Base-by-base conservation (phyloP, 805 yeast species). In the Lachancea mirantina region DNA sequence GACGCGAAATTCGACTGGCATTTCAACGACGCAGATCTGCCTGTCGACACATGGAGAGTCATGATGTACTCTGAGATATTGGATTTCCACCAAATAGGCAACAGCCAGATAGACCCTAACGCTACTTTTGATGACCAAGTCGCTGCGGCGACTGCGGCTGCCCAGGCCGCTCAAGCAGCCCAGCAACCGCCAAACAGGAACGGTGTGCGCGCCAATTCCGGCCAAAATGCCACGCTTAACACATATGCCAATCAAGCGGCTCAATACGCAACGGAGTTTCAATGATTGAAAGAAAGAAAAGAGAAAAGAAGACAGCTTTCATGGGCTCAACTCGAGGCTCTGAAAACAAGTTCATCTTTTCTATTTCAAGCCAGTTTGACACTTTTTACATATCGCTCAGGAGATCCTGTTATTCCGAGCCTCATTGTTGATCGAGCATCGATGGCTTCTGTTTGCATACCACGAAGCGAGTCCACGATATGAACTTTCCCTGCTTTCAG, bases 11-110 rank as follows among this genome's bases (percentile, higher is more conserved):
- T 92, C 51, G 98, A 92, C 61, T 92, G 99, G 99, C 79, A 92
- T 50, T 89, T 89, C 61, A 89, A 92, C 58, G 97, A 94, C 48
- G 97, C 96, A 0, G 98, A 89, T 60, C 70, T 89, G 49, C 96
- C 97, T 3, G 92, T 92, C 11, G 97, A 92, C 52, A 85, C 96
- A 9, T 89, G 98, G 98, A 78, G 95, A 64, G 95, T 87, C 13
- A 89, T 92, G 97, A 89, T 92, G 95, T 92, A 92, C 63, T 81
- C 94, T 33, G 98, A 89, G 62, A 92, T 89, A 41, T 68, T 92
- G 46, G 96, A 89, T 57, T 89, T 87, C 72, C 97, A 89, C 61
- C 94, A 87, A 58, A 84, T 83, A 38, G 88, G 78, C 26, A 81
- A 67, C 23, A 47, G 48, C 15, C 59, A 50, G 34, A 56, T 56